Evolutionary conservation across 495 filamentous ascomycete species (phyloP).

Genomic region (Wilcoxina mikolae): DNA sequence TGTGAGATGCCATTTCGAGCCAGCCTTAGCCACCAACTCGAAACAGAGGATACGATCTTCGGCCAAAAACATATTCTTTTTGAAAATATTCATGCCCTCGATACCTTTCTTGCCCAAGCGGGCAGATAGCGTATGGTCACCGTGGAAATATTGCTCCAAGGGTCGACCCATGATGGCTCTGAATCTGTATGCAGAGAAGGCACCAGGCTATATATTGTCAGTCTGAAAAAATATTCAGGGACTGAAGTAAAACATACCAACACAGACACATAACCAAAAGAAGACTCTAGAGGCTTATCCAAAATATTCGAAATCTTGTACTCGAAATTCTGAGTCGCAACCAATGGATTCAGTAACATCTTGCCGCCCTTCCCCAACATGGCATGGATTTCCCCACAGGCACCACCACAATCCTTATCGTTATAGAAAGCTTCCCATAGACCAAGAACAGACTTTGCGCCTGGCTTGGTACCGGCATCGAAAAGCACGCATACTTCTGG

Average conservation of each 20-base stretch:
- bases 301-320: conserved; percentile 35
- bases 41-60: conserved; percentile 33
- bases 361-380: conserved; percentile 32
- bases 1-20: conserved; percentile 31
- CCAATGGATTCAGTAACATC: conserved; percentile 31
- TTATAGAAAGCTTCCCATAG: conserved; percentile 33
- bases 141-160: conserved; percentile 33
- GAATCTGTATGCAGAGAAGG: conserved; percentile 33
- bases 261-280: conserved; percentile 33
- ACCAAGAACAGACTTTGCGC: conserved; percentile 28
- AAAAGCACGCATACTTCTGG: conserved; percentile 32
- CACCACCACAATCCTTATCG: conserved; percentile 31
- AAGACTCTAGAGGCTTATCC: conserved; percentile 32
- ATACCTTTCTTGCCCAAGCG: conserved; percentile 77
- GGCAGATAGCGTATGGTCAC: conserved; percentile 51
- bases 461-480: conserved; percentile 33
- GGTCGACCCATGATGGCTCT: conserved; percentile 31
- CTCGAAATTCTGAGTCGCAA: conserved; percentile 34
- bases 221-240: conserved; percentile 3
- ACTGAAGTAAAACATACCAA: conserved; percentile 24
- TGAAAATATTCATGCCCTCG: conserved; percentile 41
- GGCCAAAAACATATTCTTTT: conserved; percentile 34
- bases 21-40: conserved; percentile 30
- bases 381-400: conserved; percentile 34
- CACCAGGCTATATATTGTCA: conserved; percentile 28